Evolutionary conservation across 106 monocot genomes (phyloP), one percentile per base, ranked within the genome.

Genomic region (Cymbidium sinense): DNA sequence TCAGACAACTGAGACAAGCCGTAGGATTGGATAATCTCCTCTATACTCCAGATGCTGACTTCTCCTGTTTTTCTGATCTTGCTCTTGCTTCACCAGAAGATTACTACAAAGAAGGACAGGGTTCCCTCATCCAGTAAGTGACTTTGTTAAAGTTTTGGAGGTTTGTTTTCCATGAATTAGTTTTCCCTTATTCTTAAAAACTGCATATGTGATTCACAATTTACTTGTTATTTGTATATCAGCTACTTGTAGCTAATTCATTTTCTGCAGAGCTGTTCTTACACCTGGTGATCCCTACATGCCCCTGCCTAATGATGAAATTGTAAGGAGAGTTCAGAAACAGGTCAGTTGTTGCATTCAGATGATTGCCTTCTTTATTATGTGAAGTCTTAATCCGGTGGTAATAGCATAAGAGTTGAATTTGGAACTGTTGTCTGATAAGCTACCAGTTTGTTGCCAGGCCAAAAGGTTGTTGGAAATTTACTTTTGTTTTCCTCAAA

Each of bases 261-360:
- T 75, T 51, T 77, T 13, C 0, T 74, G 50, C 75, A 96, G 96
- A 78, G 96, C 96, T 82, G 96, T 96, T 73, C 83, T 96, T 62
- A 96, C 96, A 31, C 96, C 96, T 64, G 96, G 96, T 28, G 93
- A 93, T 81, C 96, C 93, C 20, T 96, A 93, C 91, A 96, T 96
- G 96, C 93, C 96, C 43, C 88, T 96, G 81, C 83, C 91, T 50
- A 96, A 96, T 78, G 91, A 91, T 7, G 89, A 78, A 72, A 96
- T 96, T 54, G 85, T 93, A 83, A 71, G 81, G 31, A 89, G 76
- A 87, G 93, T 96, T 71, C 87, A 91, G 79, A 88, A 93, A 72
- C 96, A 96, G 93, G 96, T 91, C 35, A 41, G 79, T 78, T 43
- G n/a, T 43, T 79, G 29, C 34, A 33, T 27, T 79, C 23, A 39